Base-by-base conservation (phyloP, 768 basidiomycete genomes). In the Agaricus sinodeliciosus region DNA sequence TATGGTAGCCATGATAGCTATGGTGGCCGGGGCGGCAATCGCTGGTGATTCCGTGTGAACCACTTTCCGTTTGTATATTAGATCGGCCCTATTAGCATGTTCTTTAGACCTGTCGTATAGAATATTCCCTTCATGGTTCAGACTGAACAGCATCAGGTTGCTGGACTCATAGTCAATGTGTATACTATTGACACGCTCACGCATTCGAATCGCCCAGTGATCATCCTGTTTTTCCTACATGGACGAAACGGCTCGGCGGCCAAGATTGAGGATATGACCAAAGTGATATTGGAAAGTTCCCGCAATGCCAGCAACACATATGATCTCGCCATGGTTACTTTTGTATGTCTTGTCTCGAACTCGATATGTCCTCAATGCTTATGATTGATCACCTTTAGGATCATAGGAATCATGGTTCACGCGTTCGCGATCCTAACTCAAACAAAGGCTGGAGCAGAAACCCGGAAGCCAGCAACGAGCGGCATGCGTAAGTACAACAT, bases 401-500 rank as follows among this genome's bases (percentile, higher is more conserved):
- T 55, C 75, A 74, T 45, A 65, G 75, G 16, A 77, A 78, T 45
- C 75, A 78, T 55, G 75, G 76, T 19, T 57, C 59, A 43, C 62
- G 76, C 22, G 53, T 72, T 6, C 54, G 69, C 12, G 62, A 69
- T 28, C 43, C 58, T 7, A 64, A 58, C 15, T 65, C 64, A 7
- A 78, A 77, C 46, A 59, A 67, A 16, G 67, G 59, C 15, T 78
- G 74, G 70, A 60, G 48, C 13, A 63, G 66, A 44, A 58, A 63
- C 25, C 55, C 55, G 28, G 55, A 57, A 35, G 57, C 57, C 11
- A 59, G 69, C 22, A 74, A 75, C 55, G 60, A 67, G 16, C 63
- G 62, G 44, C 75, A 78, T 65, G 74, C 69, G 74, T 72, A 56
- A 64, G 74, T 67, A 28, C 16, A 18, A 27, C 37, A 18, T 19